phyloP scores from a whole-genome alignment of 2,329 filamentous ascomycete genomes.

The Fusarium compactum region DNA sequence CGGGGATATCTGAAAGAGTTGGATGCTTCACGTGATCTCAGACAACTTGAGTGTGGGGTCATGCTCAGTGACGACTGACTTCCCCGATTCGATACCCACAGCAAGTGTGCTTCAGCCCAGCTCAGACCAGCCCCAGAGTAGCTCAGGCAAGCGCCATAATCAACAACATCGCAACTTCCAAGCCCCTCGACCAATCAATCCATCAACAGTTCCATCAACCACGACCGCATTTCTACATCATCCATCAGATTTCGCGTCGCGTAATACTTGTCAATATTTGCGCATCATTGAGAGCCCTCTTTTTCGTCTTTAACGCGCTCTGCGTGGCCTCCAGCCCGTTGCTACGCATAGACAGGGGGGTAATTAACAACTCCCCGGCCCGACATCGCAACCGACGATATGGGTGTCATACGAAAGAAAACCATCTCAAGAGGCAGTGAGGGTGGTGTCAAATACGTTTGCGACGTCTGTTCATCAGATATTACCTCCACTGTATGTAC shows the following conservation, averaged over 20 bases:
- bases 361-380: constrained; percentile 46
- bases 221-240: constrained; percentile 39
- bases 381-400: constrained; percentile 55
- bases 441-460: constrained; percentile 94
- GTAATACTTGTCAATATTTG: constrained; percentile 21
- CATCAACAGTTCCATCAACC: constrained; percentile 46
- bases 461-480: constrained; percentile 95
- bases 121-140: constrained; percentile 15
- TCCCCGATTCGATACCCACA: constrained; percentile 32
- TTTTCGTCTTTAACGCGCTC: constrained; percentile 31
- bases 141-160: constrained; percentile 40
- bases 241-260: constrained; percentile 51
- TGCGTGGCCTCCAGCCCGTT: constrained; percentile 27
- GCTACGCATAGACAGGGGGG: constrained; percentile 43
- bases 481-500: constrained; percentile 91
- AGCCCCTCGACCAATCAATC: constrained; percentile 39
- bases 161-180: constrained; percentile 45
- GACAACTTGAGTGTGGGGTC: constrained; percentile 10
- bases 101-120: constrained; percentile 11
- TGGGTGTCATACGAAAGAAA: constrained; percentile 98
- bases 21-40: constrained; percentile 2
- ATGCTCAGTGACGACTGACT: constrained; percentile 22
- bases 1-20: neutral
- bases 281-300: constrained; percentile 32
- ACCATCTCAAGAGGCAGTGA: constrained; percentile 86